Evolutionary conservation across 768 basidiomycete genomes (phyloP).

Genomic region (Agaricus blazei): DNA sequence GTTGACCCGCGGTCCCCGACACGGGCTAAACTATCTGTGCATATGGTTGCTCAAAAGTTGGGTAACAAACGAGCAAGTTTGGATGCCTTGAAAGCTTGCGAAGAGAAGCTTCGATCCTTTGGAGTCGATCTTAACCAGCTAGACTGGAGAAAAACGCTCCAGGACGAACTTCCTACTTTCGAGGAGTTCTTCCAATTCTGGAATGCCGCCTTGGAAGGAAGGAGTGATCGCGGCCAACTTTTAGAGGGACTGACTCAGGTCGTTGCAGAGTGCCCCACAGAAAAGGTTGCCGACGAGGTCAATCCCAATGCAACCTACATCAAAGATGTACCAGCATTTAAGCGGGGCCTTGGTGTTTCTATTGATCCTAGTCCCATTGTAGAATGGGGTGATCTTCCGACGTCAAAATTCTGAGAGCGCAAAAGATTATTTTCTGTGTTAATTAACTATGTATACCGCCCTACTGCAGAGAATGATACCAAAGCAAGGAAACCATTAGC

Average conservation of each 20-base stretch:
- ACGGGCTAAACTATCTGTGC: slow-evolving; percentile 82
- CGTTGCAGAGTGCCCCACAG: slow-evolving; percentile 50
- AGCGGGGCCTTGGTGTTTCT: slow-evolving; percentile 47
- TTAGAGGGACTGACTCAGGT: slow-evolving; percentile 53
- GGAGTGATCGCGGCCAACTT: slow-evolving; percentile 39
- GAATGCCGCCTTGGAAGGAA: slow-evolving; percentile 36
- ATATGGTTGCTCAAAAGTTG: slow-evolving; percentile 68
- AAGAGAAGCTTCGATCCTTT: slow-evolving; percentile 21
- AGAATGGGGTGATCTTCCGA: slow-evolving; percentile 69
- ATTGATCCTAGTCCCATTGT: slow-evolving; percentile 63
- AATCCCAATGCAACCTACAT: slow-evolving; percentile 53
- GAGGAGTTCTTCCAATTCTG: slow-evolving; percentile 65
- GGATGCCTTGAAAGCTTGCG: slow-evolving; percentile 60
- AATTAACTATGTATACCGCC: neutral
- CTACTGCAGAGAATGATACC: slow-evolving; percentile 3
- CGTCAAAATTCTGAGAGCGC: slow-evolving; percentile 42
- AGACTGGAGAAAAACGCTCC: slow-evolving; percentile 46
- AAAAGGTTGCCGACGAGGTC: slow-evolving; percentile 42
- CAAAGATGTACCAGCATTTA: slow-evolving; percentile 63
- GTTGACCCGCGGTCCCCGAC: slow-evolving; percentile 65
- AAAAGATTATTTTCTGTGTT: neutral
- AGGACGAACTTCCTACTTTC: slow-evolving; percentile 52
- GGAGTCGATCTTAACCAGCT: slow-evolving; percentile 40
- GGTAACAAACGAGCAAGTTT: slow-evolving; percentile 56
- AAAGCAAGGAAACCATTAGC: slow-evolving; percentile 1